Conservation (phyloP, 2,329 filamentous ascomycete species). For the Xylaria sp. region DNA sequence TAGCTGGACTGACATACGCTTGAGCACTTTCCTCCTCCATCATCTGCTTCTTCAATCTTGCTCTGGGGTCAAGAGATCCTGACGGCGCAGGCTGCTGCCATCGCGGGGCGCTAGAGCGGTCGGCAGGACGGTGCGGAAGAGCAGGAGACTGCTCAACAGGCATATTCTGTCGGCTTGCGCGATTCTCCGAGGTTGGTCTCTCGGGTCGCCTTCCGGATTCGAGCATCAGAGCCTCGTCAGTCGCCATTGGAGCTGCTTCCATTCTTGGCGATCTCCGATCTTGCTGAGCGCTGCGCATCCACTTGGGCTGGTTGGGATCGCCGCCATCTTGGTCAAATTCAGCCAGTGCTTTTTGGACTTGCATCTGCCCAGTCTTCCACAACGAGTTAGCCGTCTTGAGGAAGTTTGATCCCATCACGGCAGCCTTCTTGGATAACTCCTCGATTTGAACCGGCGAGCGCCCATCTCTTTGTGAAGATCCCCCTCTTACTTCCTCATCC, state of each 20-base stretch:
- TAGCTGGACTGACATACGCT: conserved; percentile 80
- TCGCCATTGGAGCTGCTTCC: conserved; percentile 41
- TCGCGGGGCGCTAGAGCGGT: conserved; percentile 46
- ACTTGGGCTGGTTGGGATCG: conserved; percentile 80
- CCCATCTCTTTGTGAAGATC: conserved; percentile 47
- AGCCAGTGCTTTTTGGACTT: conserved; percentile 83
- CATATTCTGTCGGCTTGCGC: conserved; percentile 24
- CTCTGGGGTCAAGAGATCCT: conserved; percentile 43
- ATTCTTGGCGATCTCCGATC: conserved; percentile 36
- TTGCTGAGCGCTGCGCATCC: conserved; percentile 76
- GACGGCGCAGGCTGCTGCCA: conserved; percentile 53
- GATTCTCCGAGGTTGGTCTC: conserved; percentile 32
- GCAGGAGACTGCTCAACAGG: conserved; percentile 48
- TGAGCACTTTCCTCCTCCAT: conserved; percentile 76
- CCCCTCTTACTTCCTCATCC: conserved; percentile 42
- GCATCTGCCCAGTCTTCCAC: conserved; percentile 93
- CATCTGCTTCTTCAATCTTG: conserved; percentile 64
- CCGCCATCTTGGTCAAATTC: conserved; percentile 71
- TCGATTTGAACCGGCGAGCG: conserved; percentile 54
- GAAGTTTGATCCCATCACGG: conserved; percentile 74
- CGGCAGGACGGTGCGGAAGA: conserved; percentile 38
- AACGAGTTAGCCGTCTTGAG: conserved; percentile 92
- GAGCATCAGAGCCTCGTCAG: conserved; percentile 74
- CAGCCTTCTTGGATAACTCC: conserved; percentile 75
- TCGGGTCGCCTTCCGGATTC: conserved; percentile 61